Evolutionary conservation across 129 eudicot genomes (phyloP), one percentile per base, ranked within the genome.

Genomic region (Gnaphalium uliginosum): DNA sequence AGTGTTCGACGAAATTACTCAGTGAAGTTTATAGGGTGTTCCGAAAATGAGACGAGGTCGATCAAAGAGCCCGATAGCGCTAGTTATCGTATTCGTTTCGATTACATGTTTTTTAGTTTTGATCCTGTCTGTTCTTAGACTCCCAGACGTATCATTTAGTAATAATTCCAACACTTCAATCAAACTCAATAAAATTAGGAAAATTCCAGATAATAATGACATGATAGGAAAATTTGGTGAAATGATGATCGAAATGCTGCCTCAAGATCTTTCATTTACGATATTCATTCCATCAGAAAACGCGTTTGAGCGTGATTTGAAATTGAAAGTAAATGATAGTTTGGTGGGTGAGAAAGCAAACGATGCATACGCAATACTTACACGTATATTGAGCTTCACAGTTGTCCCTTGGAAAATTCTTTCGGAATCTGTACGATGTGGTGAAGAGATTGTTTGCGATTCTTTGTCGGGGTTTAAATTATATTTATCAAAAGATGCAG

Each of bases 231-330:
- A 80, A 65, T 85, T 90, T 60, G 96, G 96, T 50, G 85, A 82
- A 60, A 75, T 86, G 83, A 74, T 93, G 84, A 65, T 88, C 41
- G 86, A 72, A 73, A 86, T 93, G 97, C 69, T 93, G 72, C 97
- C 98, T 22, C 76, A 80, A 62, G 96, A 93, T 83, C 90, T 93
- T 56, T 78, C 87, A 35, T 90, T 93, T 66, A 90, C 98, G 0
- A 76, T 87, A 25, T 90, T 93, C 61, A 71, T 88, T 27, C 98
- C 98, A 23, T 88, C 96, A 17, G 79, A 88, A 37, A 67, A 19
- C 21, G 92, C 97, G 17, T 84, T 90, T 69, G 81, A 75, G 68
- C 87, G 85, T 1, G 91, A 86, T 83, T 60, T 90, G 76, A 76
- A 86, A 66, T 73, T 93, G 61, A 67, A 69, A 18, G 46, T 70